phyloP scores from a whole-genome alignment of 2,329 filamentous ascomycete genomes.

The Paramyrothecium roridum region DNA sequence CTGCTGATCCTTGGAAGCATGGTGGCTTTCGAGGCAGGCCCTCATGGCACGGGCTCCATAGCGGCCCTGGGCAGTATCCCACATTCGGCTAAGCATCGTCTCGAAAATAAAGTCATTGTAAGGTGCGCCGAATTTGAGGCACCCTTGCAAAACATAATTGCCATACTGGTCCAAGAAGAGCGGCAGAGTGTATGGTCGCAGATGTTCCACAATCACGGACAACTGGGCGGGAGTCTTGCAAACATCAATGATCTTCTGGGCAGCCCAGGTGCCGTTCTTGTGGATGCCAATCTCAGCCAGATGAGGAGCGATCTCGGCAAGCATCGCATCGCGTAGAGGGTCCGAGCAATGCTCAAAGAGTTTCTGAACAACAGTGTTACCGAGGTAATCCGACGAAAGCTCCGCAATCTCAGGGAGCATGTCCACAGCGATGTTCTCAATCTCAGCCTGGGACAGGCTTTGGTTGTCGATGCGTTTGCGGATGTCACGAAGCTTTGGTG shows the following conservation, averaged over 20 bases:
- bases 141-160: slow-evolving; percentile 97
- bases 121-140: slow-evolving; percentile 83
- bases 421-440: slow-evolving; percentile 85
- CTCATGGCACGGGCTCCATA: slow-evolving; percentile 96
- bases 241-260: slow-evolving; percentile 98
- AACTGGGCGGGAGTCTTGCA: slow-evolving; percentile 83
- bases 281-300: slow-evolving; percentile 95
- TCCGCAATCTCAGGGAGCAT: slow-evolving; percentile 98
- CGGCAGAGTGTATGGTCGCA: slow-evolving; percentile 83
- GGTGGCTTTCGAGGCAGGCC: slow-evolving; percentile 93
- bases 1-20: slow-evolving; percentile 92
- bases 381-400: slow-evolving; percentile 90
- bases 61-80: slow-evolving; percentile 88
- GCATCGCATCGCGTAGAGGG: slow-evolving; percentile 84
- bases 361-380: slow-evolving; percentile 99
- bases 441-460: slow-evolving; percentile 78
- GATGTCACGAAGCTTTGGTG: slow-evolving; percentile 91
- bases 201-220: slow-evolving; percentile 75
- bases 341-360: slow-evolving; percentile 96
- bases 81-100: slow-evolving; percentile 90
- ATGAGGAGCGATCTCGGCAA: slow-evolving; percentile 82
- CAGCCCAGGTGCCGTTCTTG: slow-evolving; percentile 99
- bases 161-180: slow-evolving; percentile 97
- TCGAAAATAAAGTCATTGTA: slow-evolving; percentile 98
- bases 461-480: slow-evolving; percentile 97